Evolutionary conservation across 495 filamentous ascomycete genomes (phyloP), one percentile per base, ranked within the genome.

Genomic region (Sordaria brevicollis): DNA sequence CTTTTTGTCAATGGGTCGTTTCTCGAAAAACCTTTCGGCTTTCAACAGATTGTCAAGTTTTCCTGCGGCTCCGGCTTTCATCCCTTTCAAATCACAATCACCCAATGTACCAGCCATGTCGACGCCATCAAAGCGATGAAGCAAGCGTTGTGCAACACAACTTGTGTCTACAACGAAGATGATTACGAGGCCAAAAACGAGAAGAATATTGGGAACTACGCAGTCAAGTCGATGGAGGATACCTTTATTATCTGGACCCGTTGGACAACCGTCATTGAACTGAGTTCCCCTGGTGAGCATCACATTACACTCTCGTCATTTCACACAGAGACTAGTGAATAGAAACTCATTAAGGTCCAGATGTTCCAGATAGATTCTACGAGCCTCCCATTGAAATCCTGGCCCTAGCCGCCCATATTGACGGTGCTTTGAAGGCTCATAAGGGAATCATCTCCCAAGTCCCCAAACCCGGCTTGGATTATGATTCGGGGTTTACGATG

Each of bases 401-500:
- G 1, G 21, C 11, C 0, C 11, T 31, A 0, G 49, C 25, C 11
- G 1, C 13, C 25, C 13, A 0, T 3, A 1, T 57, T 57, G 25
- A 57, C 1, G 7, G 2, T 15, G 49, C 49, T 5, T 15, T 57
- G 49, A 31, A 57, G 15, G 10, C 25, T 13, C 49, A 57, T 13
- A 29, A 29, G 21, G 49, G 25, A 7, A 57, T 25, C 5, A 57
- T 57, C 2, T 0, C 0, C 21, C 2, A 57, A 2, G 21, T 57
- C 13, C 21, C 5, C 2, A 1, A 5, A 1, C 1, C 49, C 21
- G 5, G 11, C 5, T 21, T 57, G 2, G 11, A 6, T 11, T 10
- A 3, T 2, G 2, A 3, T 15, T 29, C n/a, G n/a, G n/a, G n/a
- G n/a, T n/a, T 57, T 2, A 0, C 0, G 29, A 0, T 57, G 11